Conservation (phyloP, 257 asterid genomes). For the Paulownia fortunei region DNA sequence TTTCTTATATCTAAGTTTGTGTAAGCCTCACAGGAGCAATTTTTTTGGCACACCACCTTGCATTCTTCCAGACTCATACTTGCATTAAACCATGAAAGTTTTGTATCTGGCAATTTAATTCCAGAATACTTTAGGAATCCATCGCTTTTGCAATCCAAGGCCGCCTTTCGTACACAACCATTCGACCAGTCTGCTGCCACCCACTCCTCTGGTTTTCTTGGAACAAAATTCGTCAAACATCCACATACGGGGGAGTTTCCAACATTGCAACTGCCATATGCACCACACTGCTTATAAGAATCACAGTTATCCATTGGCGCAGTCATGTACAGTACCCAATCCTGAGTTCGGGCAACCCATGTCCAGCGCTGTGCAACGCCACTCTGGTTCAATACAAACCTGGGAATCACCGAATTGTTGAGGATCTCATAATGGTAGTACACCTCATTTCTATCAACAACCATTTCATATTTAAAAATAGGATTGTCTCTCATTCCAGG, state of each 20-base stretch:
- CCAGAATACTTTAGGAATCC: slow-evolving; percentile 17
- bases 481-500: slow-evolving; percentile 14
- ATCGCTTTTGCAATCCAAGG: slow-evolving; percentile 33
- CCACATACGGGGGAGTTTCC: slow-evolving; percentile 33
- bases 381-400: slow-evolving; percentile 11
- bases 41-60: slow-evolving; percentile 24
- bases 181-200: slow-evolving; percentile 25
- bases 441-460: background rate
- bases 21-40: slow-evolving; percentile 48
- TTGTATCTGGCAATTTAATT: slow-evolving; percentile 34
- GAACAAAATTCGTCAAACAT: slow-evolving; percentile 40
- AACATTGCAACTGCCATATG: slow-evolving; percentile 38
- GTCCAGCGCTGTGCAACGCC: slow-evolving; percentile 25
- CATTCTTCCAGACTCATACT: slow-evolving; percentile 39
- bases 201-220: slow-evolving; percentile 8
- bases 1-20: slow-evolving; percentile 33
- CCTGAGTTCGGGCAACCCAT: slow-evolving; percentile 30
- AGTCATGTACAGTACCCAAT: slow-evolving; percentile 34
- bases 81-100: slow-evolving; percentile 24
- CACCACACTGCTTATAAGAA: slow-evolving; percentile 39
- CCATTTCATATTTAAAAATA: background rate
- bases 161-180: slow-evolving; percentile 25
- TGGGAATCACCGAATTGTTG: slow-evolving; percentile 25
- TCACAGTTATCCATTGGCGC: slow-evolving; percentile 41
- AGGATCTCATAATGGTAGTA: slow-evolving; percentile 8